These are phyloP conservation scores for Aegilops speltoides DNA, from an alignment of 176 grass and related monocot species.

Conservation along the genomic window DNA sequence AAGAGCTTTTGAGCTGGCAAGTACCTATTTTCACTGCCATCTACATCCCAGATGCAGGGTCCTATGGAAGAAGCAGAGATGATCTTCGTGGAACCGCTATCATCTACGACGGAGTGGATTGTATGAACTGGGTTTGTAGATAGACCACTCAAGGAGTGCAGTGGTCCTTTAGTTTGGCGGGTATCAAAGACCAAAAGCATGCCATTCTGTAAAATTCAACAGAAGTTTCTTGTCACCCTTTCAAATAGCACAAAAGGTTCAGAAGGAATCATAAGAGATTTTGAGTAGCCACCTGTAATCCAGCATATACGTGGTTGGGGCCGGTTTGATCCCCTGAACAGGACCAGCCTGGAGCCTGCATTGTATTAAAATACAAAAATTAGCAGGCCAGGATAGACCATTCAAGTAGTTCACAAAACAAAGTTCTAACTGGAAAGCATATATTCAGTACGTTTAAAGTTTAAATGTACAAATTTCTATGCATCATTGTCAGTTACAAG, in stretches of 20 bases:
- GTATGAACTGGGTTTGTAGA: constrained; percentile 74
- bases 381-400: constrained; percentile 15
- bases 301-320: constrained; percentile 66
- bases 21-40: constrained; percentile 45
- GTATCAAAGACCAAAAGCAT: constrained; percentile 91
- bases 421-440: background rate
- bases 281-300: constrained; percentile 67
- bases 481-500: background rate
- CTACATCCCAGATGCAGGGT: constrained; percentile 71
- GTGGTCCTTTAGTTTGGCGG: constrained; percentile 70
- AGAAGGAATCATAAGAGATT: constrained; percentile 13
- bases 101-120: constrained; percentile 48
- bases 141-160: constrained; percentile 56
- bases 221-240: constrained; percentile 50
- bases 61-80: constrained; percentile 80
- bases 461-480: background rate
- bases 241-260: constrained; percentile 10
- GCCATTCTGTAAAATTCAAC: constrained; percentile 56
- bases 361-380: constrained; percentile 30
- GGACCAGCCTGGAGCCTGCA: constrained; percentile 85
- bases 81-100: constrained; percentile 48
- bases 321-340: constrained; percentile 59
- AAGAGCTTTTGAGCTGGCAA: background rate
- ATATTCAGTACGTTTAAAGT: background rate
- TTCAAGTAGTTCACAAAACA: constrained; percentile 8